A percentile compares a stretch with the other conserved stretches of the same genome.
phyloP scores from a whole-genome alignment of 2,329 filamentous ascomycete genomes.

The Fusarium cicatricum region DNA sequence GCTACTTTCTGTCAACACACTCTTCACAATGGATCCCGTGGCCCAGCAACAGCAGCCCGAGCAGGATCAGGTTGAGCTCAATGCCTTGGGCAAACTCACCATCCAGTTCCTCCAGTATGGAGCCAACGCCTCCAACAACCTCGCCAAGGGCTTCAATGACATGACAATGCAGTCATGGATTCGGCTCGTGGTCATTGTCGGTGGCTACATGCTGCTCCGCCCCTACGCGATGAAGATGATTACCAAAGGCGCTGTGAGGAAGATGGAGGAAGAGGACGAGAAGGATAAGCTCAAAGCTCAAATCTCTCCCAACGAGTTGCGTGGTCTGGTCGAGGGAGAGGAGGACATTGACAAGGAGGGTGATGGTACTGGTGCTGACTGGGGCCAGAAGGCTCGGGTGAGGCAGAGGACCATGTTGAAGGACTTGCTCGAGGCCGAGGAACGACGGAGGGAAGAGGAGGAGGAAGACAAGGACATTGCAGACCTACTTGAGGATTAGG shows the following conservation, averaged over 20 bases:
- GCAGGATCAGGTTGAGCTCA: conserved; percentile 43
- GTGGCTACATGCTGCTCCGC: conserved; percentile 76
- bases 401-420: conserved; percentile 73
- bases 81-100: conserved; percentile 45
- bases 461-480: conserved; percentile 79
- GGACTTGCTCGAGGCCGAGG: conserved; percentile 70
- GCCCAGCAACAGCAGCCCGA: conserved; percentile 39
- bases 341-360: conserved; percentile 58
- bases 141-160: conserved; percentile 57
- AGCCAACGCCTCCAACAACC: conserved; percentile 56
- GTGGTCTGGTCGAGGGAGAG: conserved; percentile 63
- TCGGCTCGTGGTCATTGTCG: conserved; percentile 74
- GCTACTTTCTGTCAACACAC: background rate
- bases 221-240: conserved; percentile 77
- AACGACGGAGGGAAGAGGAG: conserved; percentile 66
- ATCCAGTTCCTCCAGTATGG: conserved; percentile 48
- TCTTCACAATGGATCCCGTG: conserved; percentile 35
- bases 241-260: conserved; percentile 68
- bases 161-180: conserved; percentile 66
- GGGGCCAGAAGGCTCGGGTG: conserved; percentile 75
- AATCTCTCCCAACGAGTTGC: conserved; percentile 71
- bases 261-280: conserved; percentile 67
- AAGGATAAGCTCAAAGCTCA: conserved; percentile 63
- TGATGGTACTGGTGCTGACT: conserved; percentile 61
- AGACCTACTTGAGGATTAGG: conserved; percentile 69